Evolutionary conservation across 2,329 filamentous ascomycete genomes (phyloP).

Genomic region (Epichloe baconii): DNA sequence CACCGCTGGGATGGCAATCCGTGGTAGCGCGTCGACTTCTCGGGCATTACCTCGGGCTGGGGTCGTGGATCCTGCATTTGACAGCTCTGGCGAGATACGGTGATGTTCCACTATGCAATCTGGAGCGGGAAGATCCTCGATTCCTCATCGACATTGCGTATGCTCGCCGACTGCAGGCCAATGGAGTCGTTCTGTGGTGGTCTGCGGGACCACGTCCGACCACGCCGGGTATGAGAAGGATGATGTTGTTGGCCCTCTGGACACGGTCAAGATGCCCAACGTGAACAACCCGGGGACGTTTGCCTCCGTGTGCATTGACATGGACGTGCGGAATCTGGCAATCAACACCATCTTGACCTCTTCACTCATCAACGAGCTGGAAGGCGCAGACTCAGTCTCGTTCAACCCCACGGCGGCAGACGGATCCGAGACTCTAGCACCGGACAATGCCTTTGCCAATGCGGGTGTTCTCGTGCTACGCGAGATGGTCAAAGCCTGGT

Average conservation of each 20-base stretch:
- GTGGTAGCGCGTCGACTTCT: slow-evolving; percentile 79
- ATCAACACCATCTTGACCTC: slow-evolving; percentile 98
- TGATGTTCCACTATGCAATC: slow-evolving; percentile 86
- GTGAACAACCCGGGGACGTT: slow-evolving; percentile 91
- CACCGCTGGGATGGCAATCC: slow-evolving; percentile 85
- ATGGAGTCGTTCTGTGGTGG: slow-evolving; percentile 96
- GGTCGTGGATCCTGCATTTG: slow-evolving; percentile 81
- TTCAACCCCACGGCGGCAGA: slow-evolving; percentile 48
- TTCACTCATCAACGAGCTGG: slow-evolving; percentile 89
- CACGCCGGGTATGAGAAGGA: slow-evolving; percentile 94
- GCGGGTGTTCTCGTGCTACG: slow-evolving; percentile 81
- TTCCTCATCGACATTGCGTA: slow-evolving; percentile 96
- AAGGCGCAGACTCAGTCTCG: slow-evolving; percentile 75
- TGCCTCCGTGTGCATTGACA: slow-evolving; percentile 88
- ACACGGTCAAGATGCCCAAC: slow-evolving; percentile 81
- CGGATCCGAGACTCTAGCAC: slow-evolving; percentile 47
- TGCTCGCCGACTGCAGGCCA: slow-evolving; percentile 75
- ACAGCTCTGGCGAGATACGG: slow-evolving; percentile 82
- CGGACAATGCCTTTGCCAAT: slow-evolving; percentile 85
- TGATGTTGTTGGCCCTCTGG: slow-evolving; percentile 69
- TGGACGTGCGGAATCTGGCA: slow-evolving; percentile 84
- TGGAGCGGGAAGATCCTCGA: slow-evolving; percentile 85
- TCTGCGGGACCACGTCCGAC: slow-evolving; percentile 71
- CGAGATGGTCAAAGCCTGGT: slow-evolving; percentile 99
- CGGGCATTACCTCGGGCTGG: slow-evolving; percentile 82